Conservation (phyloP, 306 rosid species). For the Bauhinia variegata region DNA sequence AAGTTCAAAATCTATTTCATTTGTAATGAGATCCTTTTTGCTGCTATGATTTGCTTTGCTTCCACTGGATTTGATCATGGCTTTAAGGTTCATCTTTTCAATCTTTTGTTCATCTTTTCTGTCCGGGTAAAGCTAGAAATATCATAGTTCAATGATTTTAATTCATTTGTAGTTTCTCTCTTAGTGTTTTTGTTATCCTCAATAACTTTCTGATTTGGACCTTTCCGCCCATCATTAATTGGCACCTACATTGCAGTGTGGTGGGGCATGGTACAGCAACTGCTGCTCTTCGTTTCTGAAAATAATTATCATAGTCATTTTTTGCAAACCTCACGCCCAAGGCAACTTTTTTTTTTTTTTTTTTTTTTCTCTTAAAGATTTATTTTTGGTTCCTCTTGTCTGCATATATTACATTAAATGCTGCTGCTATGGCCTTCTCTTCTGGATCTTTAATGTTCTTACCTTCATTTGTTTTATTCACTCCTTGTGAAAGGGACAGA, state of each 20-base stretch:
- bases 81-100: conserved; percentile 18
- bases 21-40: conserved; percentile 23
- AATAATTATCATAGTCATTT: conserved; percentile 41
- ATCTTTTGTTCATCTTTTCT: conserved; percentile 26
- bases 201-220: conserved; percentile 34
- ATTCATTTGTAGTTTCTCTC: conserved; percentile 11
- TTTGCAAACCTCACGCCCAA: conserved; percentile 38
- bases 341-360: neutral
- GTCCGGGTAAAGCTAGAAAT: conserved; percentile 29
- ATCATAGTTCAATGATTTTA: conserved; percentile 44
- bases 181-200: conserved; percentile 23
- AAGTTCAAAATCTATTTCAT: neutral
- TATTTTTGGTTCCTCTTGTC: conserved; percentile 7
- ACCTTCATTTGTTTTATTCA: conserved; percentile 50
- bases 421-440: conserved; percentile 50
- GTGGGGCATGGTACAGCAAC: conserved; percentile 54
- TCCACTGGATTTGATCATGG: conserved; percentile 22
- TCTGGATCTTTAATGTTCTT: conserved; percentile 39
- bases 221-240: conserved; percentile 49
- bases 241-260: conserved; percentile 55
- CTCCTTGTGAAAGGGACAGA: conserved; percentile 43
- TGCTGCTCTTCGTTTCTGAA: conserved; percentile 34
- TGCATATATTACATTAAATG: conserved; percentile 54
- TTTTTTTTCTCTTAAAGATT: neutral
- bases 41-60: neutral